Evolutionary conservation across 2,329 filamentous ascomycete genomes (phyloP).

Genomic region (Talaromyces sp.): DNA sequence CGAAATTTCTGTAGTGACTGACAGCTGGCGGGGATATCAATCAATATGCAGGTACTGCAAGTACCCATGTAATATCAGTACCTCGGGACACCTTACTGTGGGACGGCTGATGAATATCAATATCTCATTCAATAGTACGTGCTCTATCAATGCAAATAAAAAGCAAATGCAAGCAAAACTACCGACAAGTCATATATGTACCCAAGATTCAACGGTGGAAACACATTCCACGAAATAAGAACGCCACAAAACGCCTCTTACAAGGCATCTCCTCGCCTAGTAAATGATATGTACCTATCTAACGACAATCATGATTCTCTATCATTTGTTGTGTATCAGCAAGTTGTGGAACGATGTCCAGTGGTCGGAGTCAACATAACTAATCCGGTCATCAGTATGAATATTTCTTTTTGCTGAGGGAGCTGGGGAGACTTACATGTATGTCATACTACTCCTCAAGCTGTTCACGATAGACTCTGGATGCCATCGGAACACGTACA

Average conservation of each 20-base stretch:
- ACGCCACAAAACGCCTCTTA: slow-evolving; percentile 2
- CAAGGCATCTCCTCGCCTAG: not conserved
- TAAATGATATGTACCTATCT: not conserved
- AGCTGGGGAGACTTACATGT: slow-evolving; percentile 66
- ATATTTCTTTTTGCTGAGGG: slow-evolving; percentile 1
- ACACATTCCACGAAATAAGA: not conserved
- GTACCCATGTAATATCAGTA: not conserved
- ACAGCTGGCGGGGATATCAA: not conserved
- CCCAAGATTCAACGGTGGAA: not conserved
- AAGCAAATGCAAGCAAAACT: not conserved
- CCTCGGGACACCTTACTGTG: not conserved
- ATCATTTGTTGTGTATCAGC: slow-evolving; percentile 74
- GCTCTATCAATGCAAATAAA: slow-evolving; percentile 1
- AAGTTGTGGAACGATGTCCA: slow-evolving; percentile 87
- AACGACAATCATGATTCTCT: slow-evolving; percentile 3
- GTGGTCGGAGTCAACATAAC: slow-evolving; percentile 74
- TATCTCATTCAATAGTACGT: not conserved
- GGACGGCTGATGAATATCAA: not conserved
- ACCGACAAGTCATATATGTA: not conserved
- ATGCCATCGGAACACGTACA: slow-evolving; percentile 92
- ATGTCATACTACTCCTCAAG: slow-evolving; percentile 91
- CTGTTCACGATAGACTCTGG: slow-evolving; percentile 88
- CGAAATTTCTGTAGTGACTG: not conserved
- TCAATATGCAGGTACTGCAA: not conserved
- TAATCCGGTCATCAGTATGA: slow-evolving; percentile 29